Evolutionary conservation across 169 alveolate species (phyloP).

Genomic region (Perkinsus chesapeaki): DNA sequence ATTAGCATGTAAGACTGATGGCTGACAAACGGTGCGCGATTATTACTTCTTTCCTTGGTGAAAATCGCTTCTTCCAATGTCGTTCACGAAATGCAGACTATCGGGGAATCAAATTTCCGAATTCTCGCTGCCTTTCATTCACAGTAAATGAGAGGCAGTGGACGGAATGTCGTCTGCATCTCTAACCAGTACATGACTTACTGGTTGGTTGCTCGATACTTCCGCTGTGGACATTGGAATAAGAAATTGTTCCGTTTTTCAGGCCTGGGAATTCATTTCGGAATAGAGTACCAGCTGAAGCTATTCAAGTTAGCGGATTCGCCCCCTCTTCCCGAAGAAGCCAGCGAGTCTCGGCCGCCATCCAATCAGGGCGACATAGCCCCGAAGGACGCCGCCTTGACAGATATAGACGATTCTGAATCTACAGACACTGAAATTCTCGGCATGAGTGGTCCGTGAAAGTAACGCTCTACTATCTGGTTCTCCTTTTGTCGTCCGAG

Average conservation of each 20-base stretch:
- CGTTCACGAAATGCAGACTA: background rate
- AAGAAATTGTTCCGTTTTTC: background rate
- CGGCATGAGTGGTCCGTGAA: too few relatives aligned
- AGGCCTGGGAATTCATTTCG: background rate
- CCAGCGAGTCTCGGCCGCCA: background rate
- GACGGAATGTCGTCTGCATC: background rate
- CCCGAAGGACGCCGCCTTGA: background rate
- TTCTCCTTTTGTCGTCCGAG: too few relatives aligned
- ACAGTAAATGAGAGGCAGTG: too few relatives aligned
- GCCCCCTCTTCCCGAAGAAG: background rate
- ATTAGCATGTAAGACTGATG: background rate
- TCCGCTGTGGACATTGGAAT: background rate
- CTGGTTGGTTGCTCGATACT: too few relatives aligned
- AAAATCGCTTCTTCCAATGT: background rate
- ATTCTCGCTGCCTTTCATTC: too few relatives aligned
- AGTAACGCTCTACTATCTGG: too few relatives aligned
- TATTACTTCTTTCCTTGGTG: background rate
- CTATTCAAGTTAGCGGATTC: background rate
- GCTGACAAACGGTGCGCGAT: background rate
- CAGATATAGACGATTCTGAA: background rate
- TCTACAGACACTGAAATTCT: background rate
- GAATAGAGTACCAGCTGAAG: background rate
- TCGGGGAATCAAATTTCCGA: too few relatives aligned
- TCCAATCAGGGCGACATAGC: background rate
- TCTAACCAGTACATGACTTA: background rate